These are phyloP conservation scores for Evansstolkia leycettana DNA, from an alignment of 495 filamentous ascomycete species.

Conservation along the genomic window DNA sequence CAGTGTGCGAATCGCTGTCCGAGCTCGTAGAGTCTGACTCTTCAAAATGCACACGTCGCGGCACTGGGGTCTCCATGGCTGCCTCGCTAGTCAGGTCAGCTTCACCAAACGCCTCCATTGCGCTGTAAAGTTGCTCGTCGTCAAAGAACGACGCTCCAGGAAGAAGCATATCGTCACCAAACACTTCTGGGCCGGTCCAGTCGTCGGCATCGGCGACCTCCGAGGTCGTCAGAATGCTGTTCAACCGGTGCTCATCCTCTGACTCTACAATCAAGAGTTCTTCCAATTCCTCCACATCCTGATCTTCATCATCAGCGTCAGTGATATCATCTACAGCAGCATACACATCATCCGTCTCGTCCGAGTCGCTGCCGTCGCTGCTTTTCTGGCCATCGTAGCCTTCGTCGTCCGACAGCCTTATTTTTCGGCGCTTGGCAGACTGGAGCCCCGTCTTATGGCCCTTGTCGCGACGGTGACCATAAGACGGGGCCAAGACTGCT, in stretches of 20 bases:
- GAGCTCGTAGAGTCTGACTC: conserved; percentile 39
- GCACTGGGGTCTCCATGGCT: conserved; percentile 25
- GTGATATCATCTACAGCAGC: conserved; percentile 66
- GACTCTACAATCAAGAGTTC: conserved; percentile 57
- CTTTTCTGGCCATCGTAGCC: conserved; percentile 43
- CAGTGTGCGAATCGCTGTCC: conserved; percentile 36
- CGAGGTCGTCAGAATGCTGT: conserved; percentile 9
- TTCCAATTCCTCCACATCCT: conserved; percentile 59
- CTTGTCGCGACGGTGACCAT: conserved; percentile 24
- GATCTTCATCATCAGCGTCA: conserved; percentile 65
- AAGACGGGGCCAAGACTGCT: conserved; percentile 41
- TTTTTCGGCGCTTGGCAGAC: conserved; percentile 23
- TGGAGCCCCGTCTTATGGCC: conserved; percentile 34
- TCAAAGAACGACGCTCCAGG: conserved; percentile 37
- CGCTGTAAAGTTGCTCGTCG: conserved; percentile 36
- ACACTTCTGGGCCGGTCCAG: conserved; percentile 47
- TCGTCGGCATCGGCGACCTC: conserved; percentile 31
- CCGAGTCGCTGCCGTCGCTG: conserved; percentile 21
- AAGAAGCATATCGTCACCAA: conserved; percentile 37
- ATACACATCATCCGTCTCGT: conserved; percentile 52
- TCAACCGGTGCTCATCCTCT: conserved; percentile 28
- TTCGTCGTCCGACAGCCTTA: conserved; percentile 50
- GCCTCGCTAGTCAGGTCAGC: conserved; percentile 31
- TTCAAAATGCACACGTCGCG: conserved; percentile 40
- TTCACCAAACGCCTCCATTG: conserved; percentile 33